Evolutionary conservation across 805 yeast genomes (phyloP), one percentile per base, ranked within the genome.

Genomic region (Wickerhamomyces subpelliculosus): DNA sequence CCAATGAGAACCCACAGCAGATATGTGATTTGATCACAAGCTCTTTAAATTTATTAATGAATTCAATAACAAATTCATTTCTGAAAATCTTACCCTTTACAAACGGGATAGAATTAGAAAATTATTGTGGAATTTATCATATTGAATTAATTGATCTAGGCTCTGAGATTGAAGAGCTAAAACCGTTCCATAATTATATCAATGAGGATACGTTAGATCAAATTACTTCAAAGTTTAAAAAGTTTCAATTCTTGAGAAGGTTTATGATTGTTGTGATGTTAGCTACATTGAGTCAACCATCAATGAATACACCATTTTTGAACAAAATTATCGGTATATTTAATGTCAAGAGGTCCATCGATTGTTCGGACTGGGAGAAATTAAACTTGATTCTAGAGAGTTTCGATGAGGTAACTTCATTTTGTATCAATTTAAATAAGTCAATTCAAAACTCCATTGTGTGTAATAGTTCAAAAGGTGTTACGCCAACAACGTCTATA

Each of bases 51-150:
- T 47, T 71, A 3, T 40, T 55, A 4, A 46, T 57, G 12, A 66
- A 64, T 35, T 54, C 61, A 8, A 35, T 59, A 4, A 37, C 55
- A 2, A 54, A 50, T 14, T 48, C 58, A 8, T 43, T 62, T 23
- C 46, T 46, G 11, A 48, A 49, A 25, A 35, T 62, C 30, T 32
- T 64, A 3, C 52, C 60, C 9, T 42, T 52, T 36, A 51, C 65
- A 18, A 48, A 61, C 34, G 48, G 54, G 14, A 43, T 54, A 5
- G 68, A 61, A 18, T 48, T 73, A 23, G 57, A 60, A 28, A 62
- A 65, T 40, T 73, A 66, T 42, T 62, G 70, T 44, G 69, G 60
- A 22, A 59, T 72, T 4, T 73, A 72, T 48, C 67, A 58, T 12
- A 46, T 72, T 7, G 49, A 57, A 1, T 27, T 55, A 4, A 37